Evolutionary conservation across 192 early-diverging fungal species (phyloP), one percentile per base, ranked within the genome.

Genomic region (Coemansia sp.): DNA sequence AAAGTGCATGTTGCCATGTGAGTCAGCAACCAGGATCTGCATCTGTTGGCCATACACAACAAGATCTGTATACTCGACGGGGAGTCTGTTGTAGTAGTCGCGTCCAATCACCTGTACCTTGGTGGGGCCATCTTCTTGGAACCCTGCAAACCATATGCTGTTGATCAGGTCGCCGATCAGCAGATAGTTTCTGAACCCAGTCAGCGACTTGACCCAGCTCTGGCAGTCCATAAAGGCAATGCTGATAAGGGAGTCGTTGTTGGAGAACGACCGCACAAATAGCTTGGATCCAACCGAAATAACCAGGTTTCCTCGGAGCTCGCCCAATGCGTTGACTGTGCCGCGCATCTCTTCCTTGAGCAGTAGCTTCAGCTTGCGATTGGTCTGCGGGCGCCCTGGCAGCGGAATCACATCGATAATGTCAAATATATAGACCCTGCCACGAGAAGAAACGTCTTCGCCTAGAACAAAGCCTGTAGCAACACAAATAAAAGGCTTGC

Each of bases 391-490:
- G 55, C 91, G 91, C 46, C 92, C 91, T 0, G 90, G 88, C 71
- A 97, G 94, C 6, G 97, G 97, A 34, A 99, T 95, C 38, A 99
- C 94, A 75, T 96, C 93, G 79, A 96, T 92, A 41, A 98, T 86
- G 48, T 99, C 97, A 68, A 91, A 97, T 25, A 99, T 78, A 50
- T 93, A 89, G 50, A 98, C 85, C 85, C 92, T 83, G 63, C 97
- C 97, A 43, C 93, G 85, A 73, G 89, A 88, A 0, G 93, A 77
- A 25, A 94, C 86, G 71, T 99, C 97, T 78, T 99, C 97, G 36
- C 94, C 93, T 46, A 91, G 83, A 38, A 93, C 83, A 68, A 87
- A 89, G 1, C 89, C 91, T 3, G 97, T 99, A 5, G 92, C 94
- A 32, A 96, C 87, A 8, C 89, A 92, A 45, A 99, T 76, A 50